Conservation (phyloP, 345 rosid species). For the Gossypium sturtianum region DNA sequence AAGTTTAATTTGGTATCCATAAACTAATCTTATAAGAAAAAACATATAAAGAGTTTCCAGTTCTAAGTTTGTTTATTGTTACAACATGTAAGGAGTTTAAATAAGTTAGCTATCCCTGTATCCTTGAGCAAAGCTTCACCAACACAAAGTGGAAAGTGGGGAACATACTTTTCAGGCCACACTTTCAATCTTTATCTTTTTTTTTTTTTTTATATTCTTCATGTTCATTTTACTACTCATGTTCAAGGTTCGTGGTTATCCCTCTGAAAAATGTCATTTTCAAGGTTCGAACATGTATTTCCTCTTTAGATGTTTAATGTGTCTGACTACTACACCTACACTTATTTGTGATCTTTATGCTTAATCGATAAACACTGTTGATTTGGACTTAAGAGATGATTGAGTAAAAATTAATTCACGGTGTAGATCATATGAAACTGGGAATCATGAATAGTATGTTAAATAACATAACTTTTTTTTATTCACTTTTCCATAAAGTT, state of each 20-base stretch:
- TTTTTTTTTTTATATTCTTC: too few species aligned
- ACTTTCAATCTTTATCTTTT: not conserved
- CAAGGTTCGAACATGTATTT: too few species aligned
- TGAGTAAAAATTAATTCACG: too few species aligned
- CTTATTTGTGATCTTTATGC: too few species aligned
- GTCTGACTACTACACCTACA: too few species aligned
- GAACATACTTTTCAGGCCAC: not conserved
- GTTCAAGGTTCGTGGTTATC: fast-evolving
- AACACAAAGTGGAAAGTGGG: not conserved
- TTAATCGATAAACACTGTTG: too few species aligned
- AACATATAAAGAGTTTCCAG: not conserved
- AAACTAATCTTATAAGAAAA: not conserved
- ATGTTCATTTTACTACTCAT: too few species aligned
- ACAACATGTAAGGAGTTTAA: not conserved
- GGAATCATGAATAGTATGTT: not conserved
- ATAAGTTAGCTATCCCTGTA: not conserved
- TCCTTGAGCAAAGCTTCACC: not conserved
- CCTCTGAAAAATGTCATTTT: fast-evolving
- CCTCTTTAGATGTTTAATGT: too few species aligned
- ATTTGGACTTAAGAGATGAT: too few species aligned
- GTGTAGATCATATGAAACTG: not conserved
- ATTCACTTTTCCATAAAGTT: not conserved
- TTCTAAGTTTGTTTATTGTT: not conserved
- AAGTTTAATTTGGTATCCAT: slow-evolving; percentile 8
- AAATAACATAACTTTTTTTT: not conserved